Evolutionary conservation across 208 protist species (phyloP).

Genomic region (Leishmania turanica): DNA sequence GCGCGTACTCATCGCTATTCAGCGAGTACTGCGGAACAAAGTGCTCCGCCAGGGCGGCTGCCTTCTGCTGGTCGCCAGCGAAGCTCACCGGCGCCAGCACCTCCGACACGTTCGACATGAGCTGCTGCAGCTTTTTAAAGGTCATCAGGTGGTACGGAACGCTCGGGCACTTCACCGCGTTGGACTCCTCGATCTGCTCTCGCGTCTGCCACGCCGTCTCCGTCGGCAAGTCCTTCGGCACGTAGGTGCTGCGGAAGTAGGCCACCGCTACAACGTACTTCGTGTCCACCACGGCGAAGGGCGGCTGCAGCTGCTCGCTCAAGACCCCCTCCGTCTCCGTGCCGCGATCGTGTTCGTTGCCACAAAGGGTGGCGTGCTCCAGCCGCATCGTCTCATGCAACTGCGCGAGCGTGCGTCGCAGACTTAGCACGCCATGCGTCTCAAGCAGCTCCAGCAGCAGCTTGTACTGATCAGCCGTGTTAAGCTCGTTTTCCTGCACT

Average conservation of each 20-base stretch:
- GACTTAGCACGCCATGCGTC: slow-evolving; percentile 66
- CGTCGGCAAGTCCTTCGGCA: slow-evolving; percentile 88
- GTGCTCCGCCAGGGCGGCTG: slow-evolving; percentile 44
- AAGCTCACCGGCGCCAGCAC: slow-evolving; percentile 75
- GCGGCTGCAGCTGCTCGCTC: slow-evolving; percentile 26
- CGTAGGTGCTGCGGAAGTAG: slow-evolving; percentile 95
- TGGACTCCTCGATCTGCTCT: slow-evolving; percentile 71
- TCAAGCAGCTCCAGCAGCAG: slow-evolving; percentile 82
- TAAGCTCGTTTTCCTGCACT: slow-evolving; percentile 92
- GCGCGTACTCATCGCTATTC: slow-evolving; percentile 61
- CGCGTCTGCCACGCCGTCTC: slow-evolving; percentile 81
- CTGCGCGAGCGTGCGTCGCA: slow-evolving; percentile 88
- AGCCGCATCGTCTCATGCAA: slow-evolving; percentile 60
- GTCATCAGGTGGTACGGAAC: slow-evolving; percentile 95
- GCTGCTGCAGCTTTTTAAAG: slow-evolving; percentile 96
- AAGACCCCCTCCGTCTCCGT: background rate
- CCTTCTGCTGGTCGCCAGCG: slow-evolving; percentile 48
- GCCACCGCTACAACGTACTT: slow-evolving; percentile 74
- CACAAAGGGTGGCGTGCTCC: slow-evolving; percentile 21
- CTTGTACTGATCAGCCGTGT: slow-evolving; percentile 94
- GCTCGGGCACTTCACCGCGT: slow-evolving; percentile 95
- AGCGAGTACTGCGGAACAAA: slow-evolving; percentile 93
- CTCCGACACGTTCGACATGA: slow-evolving; percentile 70
- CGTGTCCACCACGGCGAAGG: slow-evolving; percentile 70
- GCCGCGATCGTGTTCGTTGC: background rate